Evolutionary conservation across 257 asterid genomes (phyloP), one percentile per base, ranked within the genome.

Genomic region (Capsicum chinense): DNA sequence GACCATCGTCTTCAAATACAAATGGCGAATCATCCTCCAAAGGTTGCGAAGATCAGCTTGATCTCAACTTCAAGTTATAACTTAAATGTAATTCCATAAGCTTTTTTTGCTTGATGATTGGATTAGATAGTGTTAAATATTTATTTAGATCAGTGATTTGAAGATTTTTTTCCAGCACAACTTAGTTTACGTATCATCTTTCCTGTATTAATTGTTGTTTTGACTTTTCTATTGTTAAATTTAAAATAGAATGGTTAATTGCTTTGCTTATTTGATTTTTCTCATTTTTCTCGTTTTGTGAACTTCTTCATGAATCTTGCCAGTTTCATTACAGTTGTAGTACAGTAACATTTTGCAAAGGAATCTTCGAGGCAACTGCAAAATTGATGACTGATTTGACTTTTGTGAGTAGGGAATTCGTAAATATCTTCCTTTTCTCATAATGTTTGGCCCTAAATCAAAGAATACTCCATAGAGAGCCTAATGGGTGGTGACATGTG

Each of bases 11-110:
- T 39, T 81, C 84, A 48, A 81, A 63, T 63, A 81, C 16, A 6
- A 81, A 81, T 52, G 84, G 74, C 1, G 84, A 16, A 47, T 81
- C 84, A 26, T 59, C 84, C 19, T 81, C 84, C 1, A 63, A 81
- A 62, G 74, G 21, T 52, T 26, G 74, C 33, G 86, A 91, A 42
- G 92, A 89, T 86, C 90, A 85, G 17, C 93, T 94, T 50, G 94
- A 93, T 79, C 94, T 94, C 84, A 93, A 86, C 74, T 93, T 94
- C 83, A 93, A 86, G 83, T 85, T 94, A 81, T 94, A 92, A 85
- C 60, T 33, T 16, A 9, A 15, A 47, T 62, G 74, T 21, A 59
- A 26, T 47, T 26, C 56, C 16, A 48, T 50, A 5, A 63, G 48
- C 15, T 26, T 5, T 14, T 39, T 26, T 63, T 63, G 62, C 48